phyloP scores from a whole-genome alignment of 495 filamentous ascomycete species.

The Tuber borchii region DNA sequence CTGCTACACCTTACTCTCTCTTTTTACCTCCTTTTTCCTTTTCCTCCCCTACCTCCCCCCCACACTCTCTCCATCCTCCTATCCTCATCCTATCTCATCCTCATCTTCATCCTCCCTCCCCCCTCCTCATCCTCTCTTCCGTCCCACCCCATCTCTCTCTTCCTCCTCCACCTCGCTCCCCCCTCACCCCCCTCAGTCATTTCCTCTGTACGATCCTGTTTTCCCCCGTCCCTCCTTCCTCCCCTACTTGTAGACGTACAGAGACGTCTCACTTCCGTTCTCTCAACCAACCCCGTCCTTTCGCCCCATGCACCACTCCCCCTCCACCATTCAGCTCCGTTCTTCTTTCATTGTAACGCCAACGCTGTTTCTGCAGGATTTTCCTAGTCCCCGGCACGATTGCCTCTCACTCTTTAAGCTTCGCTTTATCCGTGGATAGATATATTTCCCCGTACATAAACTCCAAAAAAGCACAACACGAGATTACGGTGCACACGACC shows the following conservation, averaged over 20 bases:
- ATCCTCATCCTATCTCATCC: no score
- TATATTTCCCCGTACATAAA: slow-evolving; percentile 38
- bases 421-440: slow-evolving; percentile 37
- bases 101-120: slow-evolving; percentile 12
- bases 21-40: background rate
- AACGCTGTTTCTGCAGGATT: slow-evolving; percentile 36
- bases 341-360: slow-evolving; percentile 35
- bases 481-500: slow-evolving; percentile 40
- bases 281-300: slow-evolving; percentile 13
- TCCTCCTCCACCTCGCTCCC: slow-evolving; percentile 9
- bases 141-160: slow-evolving; percentile 3
- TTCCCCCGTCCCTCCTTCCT: slow-evolving; percentile 17
- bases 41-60: slow-evolving; percentile 9
- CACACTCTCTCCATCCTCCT: slow-evolving; percentile 3
- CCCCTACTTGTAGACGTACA: slow-evolving; percentile 29
- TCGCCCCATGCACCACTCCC: slow-evolving; percentile 10
- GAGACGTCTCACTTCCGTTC: slow-evolving; percentile 37
- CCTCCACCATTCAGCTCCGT: background rate
- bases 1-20: slow-evolving; percentile 22
- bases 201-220: slow-evolving; percentile 9
- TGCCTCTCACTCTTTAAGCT: slow-evolving; percentile 37
- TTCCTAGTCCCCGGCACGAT: slow-evolving; percentile 17
- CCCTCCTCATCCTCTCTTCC: slow-evolving; percentile 3
- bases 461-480: slow-evolving; percentile 34
- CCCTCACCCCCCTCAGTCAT: slow-evolving; percentile 9